phyloP scores from a whole-genome alignment of 805 yeast species.

The Cyberlindnera mississippiensis region DNA sequence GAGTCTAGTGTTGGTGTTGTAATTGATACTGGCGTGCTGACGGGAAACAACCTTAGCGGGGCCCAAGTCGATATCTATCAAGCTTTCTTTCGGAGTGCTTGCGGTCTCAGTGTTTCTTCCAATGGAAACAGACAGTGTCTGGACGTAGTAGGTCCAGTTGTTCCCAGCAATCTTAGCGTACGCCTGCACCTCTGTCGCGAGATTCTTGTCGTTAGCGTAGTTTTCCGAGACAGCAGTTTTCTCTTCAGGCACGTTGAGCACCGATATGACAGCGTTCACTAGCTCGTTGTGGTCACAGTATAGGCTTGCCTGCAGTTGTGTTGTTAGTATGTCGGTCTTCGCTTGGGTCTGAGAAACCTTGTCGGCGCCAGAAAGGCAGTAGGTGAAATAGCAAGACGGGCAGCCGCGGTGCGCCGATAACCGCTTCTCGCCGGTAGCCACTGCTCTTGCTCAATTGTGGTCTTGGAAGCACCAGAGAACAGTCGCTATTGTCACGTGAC shows the following conservation, averaged over 20 bases:
- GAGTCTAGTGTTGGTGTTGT: conserved; percentile 64
- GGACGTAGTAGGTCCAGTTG: conserved; percentile 93
- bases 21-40: conserved; percentile 79
- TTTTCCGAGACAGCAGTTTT: conserved; percentile 68
- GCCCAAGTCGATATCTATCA: conserved; percentile 83
- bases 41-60: conserved; percentile 97
- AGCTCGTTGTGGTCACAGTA: conserved; percentile 61
- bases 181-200: conserved; percentile 82
- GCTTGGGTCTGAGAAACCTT: no score
- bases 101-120: conserved; percentile 71
- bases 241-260: conserved; percentile 67
- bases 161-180: conserved; percentile 94
- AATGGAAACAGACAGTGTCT: conserved; percentile 65
- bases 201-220: conserved; percentile 68
- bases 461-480: no score
- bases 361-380: no score
- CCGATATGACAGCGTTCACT: conserved; percentile 69
- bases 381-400: no score
- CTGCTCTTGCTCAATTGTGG: no score
- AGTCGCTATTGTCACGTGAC: no score
- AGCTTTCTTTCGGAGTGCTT: conserved; percentile 17
- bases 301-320: conserved; percentile 25
- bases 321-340: no score
- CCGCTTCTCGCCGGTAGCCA: no score
- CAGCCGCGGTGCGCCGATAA: no score